A percentile compares a stretch with the other conserved stretches of the same genome.
Evolutionary conservation across 345 rosid genomes (phyloP).

Genomic region (Gossypium ekmanianum): DNA sequence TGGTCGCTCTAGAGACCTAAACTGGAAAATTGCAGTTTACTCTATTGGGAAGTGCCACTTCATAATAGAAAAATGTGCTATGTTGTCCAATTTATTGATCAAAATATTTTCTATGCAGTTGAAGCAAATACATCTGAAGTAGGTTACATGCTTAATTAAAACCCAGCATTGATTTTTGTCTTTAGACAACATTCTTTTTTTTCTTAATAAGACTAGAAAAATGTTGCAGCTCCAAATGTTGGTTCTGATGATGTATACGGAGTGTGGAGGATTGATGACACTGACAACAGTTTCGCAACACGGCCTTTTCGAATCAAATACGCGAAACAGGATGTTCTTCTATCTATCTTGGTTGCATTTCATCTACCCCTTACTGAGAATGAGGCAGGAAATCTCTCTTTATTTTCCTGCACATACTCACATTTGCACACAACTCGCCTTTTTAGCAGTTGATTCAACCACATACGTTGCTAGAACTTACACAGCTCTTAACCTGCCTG

Average conservation of each 20-base stretch:
- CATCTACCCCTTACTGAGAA: conserved; percentile 48
- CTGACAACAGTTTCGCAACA: conserved; percentile 78
- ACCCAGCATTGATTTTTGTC: neutral
- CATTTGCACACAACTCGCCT: neutral
- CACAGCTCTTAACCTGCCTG: neutral
- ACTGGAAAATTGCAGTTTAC: neutral
- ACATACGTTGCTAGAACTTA: neutral
- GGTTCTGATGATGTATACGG: conserved; percentile 56
- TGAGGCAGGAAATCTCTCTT: conserved; percentile 40
- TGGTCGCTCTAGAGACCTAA: neutral
- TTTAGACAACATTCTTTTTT: neutral
- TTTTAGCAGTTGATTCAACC: neutral
- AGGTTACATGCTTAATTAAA: neutral
- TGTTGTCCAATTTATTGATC: neutral
- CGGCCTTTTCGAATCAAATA: conserved; percentile 87
- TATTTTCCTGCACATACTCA: neutral
- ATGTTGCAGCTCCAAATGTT: conserved; percentile 54
- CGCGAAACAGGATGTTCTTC: conserved; percentile 83
- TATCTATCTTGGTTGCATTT: conserved; percentile 76
- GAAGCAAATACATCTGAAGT: neutral
- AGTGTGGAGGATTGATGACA: conserved; percentile 80
- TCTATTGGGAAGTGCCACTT: neutral
- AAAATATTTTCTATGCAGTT: neutral
- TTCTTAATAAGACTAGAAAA: neutral
- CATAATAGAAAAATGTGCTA: neutral